These are phyloP conservation scores for Candida sanyaensis DNA, from an alignment of 1,139 yeast species.

Conservation along the genomic window DNA sequence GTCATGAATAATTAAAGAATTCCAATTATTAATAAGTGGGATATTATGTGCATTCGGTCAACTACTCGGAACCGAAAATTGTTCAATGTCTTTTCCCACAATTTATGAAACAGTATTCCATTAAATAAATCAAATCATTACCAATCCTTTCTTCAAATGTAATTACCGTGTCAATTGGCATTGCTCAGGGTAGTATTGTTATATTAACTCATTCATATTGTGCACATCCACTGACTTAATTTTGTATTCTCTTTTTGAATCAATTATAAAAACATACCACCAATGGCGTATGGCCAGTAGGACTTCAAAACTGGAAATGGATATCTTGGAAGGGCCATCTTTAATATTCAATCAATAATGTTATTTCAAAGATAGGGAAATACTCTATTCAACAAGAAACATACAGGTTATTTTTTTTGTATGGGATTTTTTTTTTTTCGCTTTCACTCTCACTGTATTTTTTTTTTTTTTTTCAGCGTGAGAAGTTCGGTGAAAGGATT, in stretches of 20 bases:
- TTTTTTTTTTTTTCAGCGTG: constrained; percentile 3
- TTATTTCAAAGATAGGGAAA: background rate
- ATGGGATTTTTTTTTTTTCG: constrained; percentile 4
- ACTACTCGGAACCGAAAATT: no score
- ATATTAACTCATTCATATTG: no score
- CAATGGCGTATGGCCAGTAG: constrained; percentile 53
- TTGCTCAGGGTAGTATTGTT: no score
- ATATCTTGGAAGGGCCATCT: constrained; percentile 28
- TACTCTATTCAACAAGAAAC: background rate
- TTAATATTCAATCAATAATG: constrained; percentile 2
- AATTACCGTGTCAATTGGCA: no score
- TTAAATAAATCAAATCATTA: no score
- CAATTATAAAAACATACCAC: constrained; percentile 40
- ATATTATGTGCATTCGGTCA: no score
- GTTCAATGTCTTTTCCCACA: no score
- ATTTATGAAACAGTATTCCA: no score
- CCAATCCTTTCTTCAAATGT: no score
- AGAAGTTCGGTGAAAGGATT: constrained; percentile 6
- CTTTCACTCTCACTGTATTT: background rate
- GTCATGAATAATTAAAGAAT: no score
- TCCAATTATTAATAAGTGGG: no score
- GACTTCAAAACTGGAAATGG: constrained; percentile 50
- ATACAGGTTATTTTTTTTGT: background rate
- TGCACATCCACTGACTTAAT: background rate
- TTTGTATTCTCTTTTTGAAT: background rate